phyloP scores from a whole-genome alignment of 495 filamentous ascomycete genomes.

The Neurospora tetrasperma region DNA sequence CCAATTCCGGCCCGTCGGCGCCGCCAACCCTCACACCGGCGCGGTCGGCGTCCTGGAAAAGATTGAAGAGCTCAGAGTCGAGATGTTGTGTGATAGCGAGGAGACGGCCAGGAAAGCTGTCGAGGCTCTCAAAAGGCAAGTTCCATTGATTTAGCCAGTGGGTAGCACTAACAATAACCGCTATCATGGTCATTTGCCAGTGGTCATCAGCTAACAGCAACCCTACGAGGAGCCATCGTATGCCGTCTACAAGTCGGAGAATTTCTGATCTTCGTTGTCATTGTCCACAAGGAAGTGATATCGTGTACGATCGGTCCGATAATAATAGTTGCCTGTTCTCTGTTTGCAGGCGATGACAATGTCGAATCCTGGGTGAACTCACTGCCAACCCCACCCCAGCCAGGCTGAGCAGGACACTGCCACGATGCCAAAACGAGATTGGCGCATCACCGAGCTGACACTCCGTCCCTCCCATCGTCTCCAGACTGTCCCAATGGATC shows the following conservation, averaged over 20 bases:
- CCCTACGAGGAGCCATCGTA: conserved; percentile 64
- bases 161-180: not conserved
- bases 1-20: conserved; percentile 41
- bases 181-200: not conserved
- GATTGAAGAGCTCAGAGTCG: conserved; percentile 41
- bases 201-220: not conserved
- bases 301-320: not conserved
- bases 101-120: conserved; percentile 37
- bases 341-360: not conserved
- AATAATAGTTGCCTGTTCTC: not conserved
- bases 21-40: conserved; percentile 52
- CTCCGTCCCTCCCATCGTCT: not conserved
- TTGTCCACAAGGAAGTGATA: not conserved
- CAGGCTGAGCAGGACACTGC: not conserved
- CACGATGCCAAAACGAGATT: not conserved
- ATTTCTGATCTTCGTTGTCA: conserved; percentile 37
- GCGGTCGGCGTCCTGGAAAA: conserved; percentile 38
- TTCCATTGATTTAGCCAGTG: not conserved
- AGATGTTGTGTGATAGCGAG: conserved; percentile 41
- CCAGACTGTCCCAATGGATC: not conserved
- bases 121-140: conserved; percentile 51
- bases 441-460: not conserved
- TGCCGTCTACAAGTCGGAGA: conserved; percentile 63
- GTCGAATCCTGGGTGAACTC: not conserved
- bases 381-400: too few relatives aligned